Conservation (phyloP, 1,284 basidiomycete species). For the Lentinula novae-zelandiae region DNA sequence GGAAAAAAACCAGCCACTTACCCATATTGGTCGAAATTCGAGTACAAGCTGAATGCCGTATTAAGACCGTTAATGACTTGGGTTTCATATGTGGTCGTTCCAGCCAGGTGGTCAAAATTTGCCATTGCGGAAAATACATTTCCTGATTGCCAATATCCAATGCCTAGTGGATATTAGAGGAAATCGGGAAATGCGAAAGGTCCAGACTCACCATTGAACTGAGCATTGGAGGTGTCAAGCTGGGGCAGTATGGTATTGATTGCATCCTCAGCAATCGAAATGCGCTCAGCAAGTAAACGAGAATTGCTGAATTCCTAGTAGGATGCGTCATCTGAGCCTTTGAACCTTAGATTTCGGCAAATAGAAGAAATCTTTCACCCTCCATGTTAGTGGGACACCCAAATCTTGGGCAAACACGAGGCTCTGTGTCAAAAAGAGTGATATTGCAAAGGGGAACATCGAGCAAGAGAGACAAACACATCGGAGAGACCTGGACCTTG, state of each 20-base stretch:
- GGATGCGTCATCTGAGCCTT: neutral
- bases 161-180: conserved; percentile 24
- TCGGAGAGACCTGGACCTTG: neutral
- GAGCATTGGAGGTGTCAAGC: conserved; percentile 29
- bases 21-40: conserved; percentile 40
- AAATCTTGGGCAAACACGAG: conserved; percentile 14
- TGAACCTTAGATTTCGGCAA: neutral
- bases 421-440: neutral
- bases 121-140: conserved; percentile 45
- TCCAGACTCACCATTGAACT: conserved; percentile 35
- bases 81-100: conserved; percentile 31
- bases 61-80: conserved; percentile 37
- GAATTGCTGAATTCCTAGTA: conserved; percentile 33
- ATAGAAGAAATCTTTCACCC: conserved; percentile 1
- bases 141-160: conserved; percentile 47
- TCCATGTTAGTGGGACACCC: conserved; percentile 17
- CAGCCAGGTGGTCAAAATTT: conserved; percentile 36
- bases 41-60: conserved; percentile 32
- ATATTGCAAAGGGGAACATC: neutral
- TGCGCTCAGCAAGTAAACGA: conserved; percentile 33
- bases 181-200: neutral
- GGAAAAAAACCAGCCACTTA: conserved; percentile 16
- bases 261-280: conserved; percentile 36
- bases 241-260: conserved; percentile 38
- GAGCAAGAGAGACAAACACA: neutral